A percentile compares a stretch with the other conserved stretches of the same genome.
These are phyloP conservation scores for Tylopilus vinaceipallidus DNA, from an alignment of 768 basidiomycete species.

Conservation along the genomic window DNA sequence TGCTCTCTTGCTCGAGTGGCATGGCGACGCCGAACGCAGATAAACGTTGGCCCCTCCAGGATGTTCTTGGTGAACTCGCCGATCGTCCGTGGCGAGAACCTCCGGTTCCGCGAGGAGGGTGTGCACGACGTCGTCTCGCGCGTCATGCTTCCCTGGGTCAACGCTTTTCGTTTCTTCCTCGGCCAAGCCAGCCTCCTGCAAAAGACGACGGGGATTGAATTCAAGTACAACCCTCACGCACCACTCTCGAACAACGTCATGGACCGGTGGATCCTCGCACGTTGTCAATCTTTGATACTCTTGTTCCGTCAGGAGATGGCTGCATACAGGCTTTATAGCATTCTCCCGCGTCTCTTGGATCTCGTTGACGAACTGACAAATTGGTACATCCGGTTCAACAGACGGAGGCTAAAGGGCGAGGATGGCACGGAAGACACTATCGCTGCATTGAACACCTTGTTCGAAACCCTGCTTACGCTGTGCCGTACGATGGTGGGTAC, in stretches of 20 bases:
- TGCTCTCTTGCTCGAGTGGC: background rate
- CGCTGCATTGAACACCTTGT: constrained; percentile 89
- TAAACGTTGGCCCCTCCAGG: constrained; percentile 38
- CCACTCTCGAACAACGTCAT: constrained; percentile 88
- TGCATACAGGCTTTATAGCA: constrained; percentile 94
- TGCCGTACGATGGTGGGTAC: constrained; percentile 87
- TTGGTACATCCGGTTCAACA: constrained; percentile 99
- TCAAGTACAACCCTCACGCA: constrained; percentile 86
- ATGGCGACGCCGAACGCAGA: background rate
- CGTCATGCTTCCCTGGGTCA: constrained; percentile 97
- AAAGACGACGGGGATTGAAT: constrained; percentile 73
- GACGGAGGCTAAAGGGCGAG: constrained; percentile 92
- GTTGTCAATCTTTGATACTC: constrained; percentile 95
- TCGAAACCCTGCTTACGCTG: constrained; percentile 91
- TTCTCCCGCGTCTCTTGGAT: constrained; percentile 90
- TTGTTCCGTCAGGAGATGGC: constrained; percentile 94
- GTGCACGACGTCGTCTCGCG: constrained; percentile 95
- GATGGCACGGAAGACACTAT: constrained; percentile 86
- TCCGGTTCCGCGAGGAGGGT: constrained; percentile 97
- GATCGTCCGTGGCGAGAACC: constrained; percentile 95
- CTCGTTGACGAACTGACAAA: constrained; percentile 97
- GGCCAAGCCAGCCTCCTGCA: constrained; percentile 88
- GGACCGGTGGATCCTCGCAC: constrained; percentile 97
- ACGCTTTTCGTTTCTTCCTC: constrained; percentile 98
- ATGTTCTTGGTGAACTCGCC: constrained; percentile 99